phyloP scores from a whole-genome alignment of 2,329 filamentous ascomycete species.

The Lasiodiplodia gonubiensis region DNA sequence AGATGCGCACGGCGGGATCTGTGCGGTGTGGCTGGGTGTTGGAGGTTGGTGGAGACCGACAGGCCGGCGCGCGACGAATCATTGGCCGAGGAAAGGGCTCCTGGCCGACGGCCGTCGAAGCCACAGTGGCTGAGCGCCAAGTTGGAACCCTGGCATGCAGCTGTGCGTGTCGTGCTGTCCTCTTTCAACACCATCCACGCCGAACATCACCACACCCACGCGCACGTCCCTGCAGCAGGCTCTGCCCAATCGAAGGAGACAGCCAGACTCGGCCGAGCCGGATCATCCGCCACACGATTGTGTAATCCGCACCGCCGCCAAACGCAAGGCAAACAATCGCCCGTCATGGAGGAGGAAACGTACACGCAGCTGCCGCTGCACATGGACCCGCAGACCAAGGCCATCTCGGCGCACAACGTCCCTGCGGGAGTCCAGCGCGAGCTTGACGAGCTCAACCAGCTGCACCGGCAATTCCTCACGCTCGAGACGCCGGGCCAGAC shows the following conservation, averaged over 20 bases:
- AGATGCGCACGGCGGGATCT: conserved; percentile 16
- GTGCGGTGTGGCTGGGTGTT: conserved; percentile 22
- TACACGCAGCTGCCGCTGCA: conserved; percentile 83
- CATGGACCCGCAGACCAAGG: conserved; percentile 82
- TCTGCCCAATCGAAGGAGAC: background rate
- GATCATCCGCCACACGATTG: background rate
- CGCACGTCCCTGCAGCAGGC: conserved; percentile 18
- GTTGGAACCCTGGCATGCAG: conserved; percentile 9
- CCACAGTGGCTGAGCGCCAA: conserved; percentile 16
- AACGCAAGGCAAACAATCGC: background rate
- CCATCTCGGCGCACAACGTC: conserved; percentile 60
- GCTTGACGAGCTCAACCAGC: conserved; percentile 74
- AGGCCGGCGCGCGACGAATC: conserved; percentile 8
- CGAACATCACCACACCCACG: background rate
- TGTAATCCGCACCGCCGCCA: background rate
- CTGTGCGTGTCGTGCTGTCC: conserved; percentile 21
- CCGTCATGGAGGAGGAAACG: conserved; percentile 54
- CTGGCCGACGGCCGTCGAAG: background rate
- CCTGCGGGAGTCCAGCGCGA: conserved; percentile 47
- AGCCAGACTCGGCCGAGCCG: background rate
- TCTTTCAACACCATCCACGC: conserved; percentile 23
- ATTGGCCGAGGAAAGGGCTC: background rate
- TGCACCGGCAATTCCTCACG: conserved; percentile 75
- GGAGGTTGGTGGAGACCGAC: conserved; percentile 9
- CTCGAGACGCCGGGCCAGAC: conserved; percentile 67